Conservation (phyloP, 148 eudicot species). For the Silene uniflora region DNA sequence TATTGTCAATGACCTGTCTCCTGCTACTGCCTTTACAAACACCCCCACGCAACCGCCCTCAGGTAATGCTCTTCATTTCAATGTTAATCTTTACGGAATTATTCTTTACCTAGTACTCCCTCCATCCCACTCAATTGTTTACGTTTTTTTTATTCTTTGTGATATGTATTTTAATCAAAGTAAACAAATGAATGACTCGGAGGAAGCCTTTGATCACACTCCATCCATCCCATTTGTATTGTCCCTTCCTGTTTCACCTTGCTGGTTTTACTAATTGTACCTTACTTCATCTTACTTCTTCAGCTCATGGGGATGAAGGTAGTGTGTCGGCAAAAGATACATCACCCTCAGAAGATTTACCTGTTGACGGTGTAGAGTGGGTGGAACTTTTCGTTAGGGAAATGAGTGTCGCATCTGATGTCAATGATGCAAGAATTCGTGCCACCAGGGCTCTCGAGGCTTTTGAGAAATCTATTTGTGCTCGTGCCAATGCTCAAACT, state of each 20-base stretch:
- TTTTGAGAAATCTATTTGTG: conserved; percentile 62
- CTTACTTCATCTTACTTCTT: conserved; percentile 22
- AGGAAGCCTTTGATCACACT: too few relatives aligned
- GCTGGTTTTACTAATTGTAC: neutral
- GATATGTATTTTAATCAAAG: too few relatives aligned
- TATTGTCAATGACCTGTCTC: conserved; percentile 26
- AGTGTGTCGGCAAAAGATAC: conserved; percentile 32
- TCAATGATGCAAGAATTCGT: conserved; percentile 72
- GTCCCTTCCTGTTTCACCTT: too few relatives aligned
- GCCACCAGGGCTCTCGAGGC: conserved; percentile 71
- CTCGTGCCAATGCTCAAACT: conserved; percentile 43
- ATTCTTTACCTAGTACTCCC: too few relatives aligned
- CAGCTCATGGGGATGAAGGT: conserved; percentile 34
- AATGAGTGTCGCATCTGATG: conserved; percentile 55
- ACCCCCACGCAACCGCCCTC: conserved; percentile 24
- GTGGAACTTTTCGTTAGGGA: conserved; percentile 83
- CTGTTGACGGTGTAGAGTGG: conserved; percentile 69
- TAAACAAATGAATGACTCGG: too few relatives aligned
- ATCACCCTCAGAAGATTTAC: conserved; percentile 27
- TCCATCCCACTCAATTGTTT: too few relatives aligned
- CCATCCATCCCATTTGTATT: too few relatives aligned
- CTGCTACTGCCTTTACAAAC: conserved; percentile 32
- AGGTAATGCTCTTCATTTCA: too few relatives aligned
- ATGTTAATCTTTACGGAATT: too few relatives aligned
- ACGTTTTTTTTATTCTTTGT: too few relatives aligned